Conservation (phyloP, 2,329 filamentous ascomycete genomes). For the Conoideocrella luteorostrata region DNA sequence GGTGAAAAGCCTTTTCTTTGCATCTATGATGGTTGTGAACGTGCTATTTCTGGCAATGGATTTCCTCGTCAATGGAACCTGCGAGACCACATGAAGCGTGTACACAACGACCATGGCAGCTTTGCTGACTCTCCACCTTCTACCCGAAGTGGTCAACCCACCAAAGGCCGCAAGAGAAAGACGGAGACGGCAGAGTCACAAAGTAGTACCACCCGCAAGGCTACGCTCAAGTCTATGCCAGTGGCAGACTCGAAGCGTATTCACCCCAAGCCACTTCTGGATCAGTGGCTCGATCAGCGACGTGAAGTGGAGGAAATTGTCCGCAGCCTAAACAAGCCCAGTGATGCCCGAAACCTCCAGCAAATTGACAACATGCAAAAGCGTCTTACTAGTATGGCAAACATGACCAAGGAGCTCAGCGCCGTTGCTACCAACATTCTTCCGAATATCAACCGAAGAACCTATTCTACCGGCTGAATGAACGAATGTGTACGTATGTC, state of each 20-base stretch:
- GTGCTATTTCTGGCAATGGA: constrained; percentile 73
- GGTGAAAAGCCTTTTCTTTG: constrained; percentile 90
- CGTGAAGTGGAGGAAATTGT: constrained; percentile 56
- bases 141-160: constrained; percentile 21
- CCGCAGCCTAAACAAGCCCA: constrained; percentile 40
- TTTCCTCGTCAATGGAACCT: constrained; percentile 96
- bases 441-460: neutral
- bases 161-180: constrained; percentile 54
- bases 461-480: constrained; percentile 8
- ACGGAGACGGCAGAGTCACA: constrained; percentile 39
- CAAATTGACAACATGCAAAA: constrained; percentile 46
- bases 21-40: constrained; percentile 80
- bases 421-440: neutral
- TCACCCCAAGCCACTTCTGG: constrained; percentile 35
- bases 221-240: constrained; percentile 35
- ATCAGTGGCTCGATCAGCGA: constrained; percentile 57
- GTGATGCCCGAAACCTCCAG: constrained; percentile 46
- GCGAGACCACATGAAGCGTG: constrained; percentile 93
- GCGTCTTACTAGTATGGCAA: constrained; percentile 45
- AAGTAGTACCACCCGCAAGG: constrained; percentile 42
- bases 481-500: neutral
- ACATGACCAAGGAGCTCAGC: constrained; percentile 30
- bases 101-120: constrained; percentile 62
- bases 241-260: constrained; percentile 26
- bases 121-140: constrained; percentile 35